A percentile compares a stretch with the other conserved stretches of the same genome.
phyloP scores from a whole-genome alignment of 2,329 filamentous ascomycete species.

The Catunica adiposa region DNA sequence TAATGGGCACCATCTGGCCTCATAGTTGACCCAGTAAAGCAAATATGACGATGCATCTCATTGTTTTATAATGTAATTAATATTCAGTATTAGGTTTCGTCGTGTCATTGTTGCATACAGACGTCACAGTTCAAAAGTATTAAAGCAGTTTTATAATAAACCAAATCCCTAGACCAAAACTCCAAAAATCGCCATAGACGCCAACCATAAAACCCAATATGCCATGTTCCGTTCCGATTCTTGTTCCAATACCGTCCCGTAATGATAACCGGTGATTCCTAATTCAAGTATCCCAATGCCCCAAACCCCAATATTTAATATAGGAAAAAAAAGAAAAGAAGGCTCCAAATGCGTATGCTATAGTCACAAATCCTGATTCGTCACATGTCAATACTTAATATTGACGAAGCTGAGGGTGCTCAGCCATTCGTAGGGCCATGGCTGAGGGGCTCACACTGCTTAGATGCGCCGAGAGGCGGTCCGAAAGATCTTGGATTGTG shows the following conservation, averaged over 20 bases:
- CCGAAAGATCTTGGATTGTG: conserved; percentile 3
- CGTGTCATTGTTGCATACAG: not conserved
- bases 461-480: not conserved
- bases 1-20: too few relatives aligned
- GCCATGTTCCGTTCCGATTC: not conserved
- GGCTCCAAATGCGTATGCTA: not conserved
- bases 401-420: conserved; percentile 4
- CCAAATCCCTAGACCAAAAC: not conserved
- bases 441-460: not conserved
- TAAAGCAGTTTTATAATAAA: not conserved
- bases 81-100: not conserved
- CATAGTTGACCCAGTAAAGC: too few relatives aligned
- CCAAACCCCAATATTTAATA: not conserved
- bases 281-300: too few relatives aligned
- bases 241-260: not conserved
- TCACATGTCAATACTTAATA: not conserved
- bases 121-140: not conserved
- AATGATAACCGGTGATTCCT: not conserved
- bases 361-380: not conserved
- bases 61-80: not conserved
- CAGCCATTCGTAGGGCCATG: not conserved
- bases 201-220: not conserved
- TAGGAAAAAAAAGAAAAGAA: not conserved
- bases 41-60: too few relatives aligned
- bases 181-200: not conserved